Evolutionary conservation across 306 rosid genomes (phyloP).

Genomic region (Begonia peltatifolia): DNA sequence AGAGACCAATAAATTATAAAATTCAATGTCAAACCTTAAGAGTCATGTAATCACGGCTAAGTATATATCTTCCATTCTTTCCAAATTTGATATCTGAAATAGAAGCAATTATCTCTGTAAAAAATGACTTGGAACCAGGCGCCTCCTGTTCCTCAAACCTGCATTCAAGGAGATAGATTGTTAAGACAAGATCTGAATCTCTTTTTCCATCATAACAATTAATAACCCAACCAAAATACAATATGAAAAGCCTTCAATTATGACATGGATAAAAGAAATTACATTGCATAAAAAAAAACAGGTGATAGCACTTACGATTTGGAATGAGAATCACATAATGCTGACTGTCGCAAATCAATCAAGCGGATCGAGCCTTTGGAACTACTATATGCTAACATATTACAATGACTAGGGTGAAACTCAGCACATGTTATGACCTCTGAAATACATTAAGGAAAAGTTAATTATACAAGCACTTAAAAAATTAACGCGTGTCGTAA

Average conservation of each 20-base stretch:
- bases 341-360: slow-evolving; percentile 92
- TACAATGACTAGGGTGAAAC: slow-evolving; percentile 93
- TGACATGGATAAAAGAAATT: too few relatives aligned
- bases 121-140: slow-evolving; percentile 87
- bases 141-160: slow-evolving; percentile 98
- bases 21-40: slow-evolving; percentile 45
- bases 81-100: slow-evolving; percentile 91
- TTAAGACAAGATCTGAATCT: too few relatives aligned
- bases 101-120: slow-evolving; percentile 97
- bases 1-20: background rate
- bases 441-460: too few relatives aligned
- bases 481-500: too few relatives aligned
- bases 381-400: slow-evolving; percentile 90
- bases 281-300: too few relatives aligned
- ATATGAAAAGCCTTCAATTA: too few relatives aligned
- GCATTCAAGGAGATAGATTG: slow-evolving; percentile 6
- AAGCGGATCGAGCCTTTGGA: slow-evolving; percentile 97
- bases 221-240: too few relatives aligned
- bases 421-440: slow-evolving; percentile 99
- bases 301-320: slow-evolving; percentile 44
- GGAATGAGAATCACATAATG: slow-evolving; percentile 89
- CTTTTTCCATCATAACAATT: too few relatives aligned
- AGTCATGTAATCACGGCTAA: slow-evolving; percentile 97
- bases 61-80: slow-evolving; percentile 83
- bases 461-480: too few relatives aligned